Percentiles rank a stretch among this genome's conserved stretches.
Conservation (phyloP, 176 grass and related monocot genomes). For the Musa acuminata region DNA sequence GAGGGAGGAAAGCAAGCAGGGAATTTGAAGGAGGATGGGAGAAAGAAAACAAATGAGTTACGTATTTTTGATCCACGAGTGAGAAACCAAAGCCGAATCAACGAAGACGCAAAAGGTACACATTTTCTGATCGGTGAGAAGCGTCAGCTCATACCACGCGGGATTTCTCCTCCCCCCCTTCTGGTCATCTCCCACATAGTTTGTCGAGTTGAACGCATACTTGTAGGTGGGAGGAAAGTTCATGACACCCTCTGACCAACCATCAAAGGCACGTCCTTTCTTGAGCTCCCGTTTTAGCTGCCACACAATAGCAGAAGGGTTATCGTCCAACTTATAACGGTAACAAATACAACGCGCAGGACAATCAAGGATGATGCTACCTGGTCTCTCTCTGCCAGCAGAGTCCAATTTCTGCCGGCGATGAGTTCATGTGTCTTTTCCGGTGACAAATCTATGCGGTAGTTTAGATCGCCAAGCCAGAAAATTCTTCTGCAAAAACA, state of each 20-base stretch:
- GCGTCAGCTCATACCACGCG: conserved; percentile 51
- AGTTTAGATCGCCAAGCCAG: conserved; percentile 94
- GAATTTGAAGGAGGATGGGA: not conserved
- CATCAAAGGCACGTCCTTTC: conserved; percentile 62
- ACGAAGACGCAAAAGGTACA: too few relatives aligned
- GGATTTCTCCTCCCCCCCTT: conserved; percentile 58
- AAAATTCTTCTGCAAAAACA: conserved; percentile 55
- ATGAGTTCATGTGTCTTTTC: conserved; percentile 51
- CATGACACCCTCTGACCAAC: conserved; percentile 72
- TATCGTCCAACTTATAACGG: not conserved
- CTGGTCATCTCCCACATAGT: conserved; percentile 62
- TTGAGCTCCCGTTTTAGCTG: conserved; percentile 73
- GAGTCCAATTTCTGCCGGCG: conserved; percentile 31
- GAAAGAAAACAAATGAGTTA: not conserved
- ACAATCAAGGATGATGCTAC: conserved; percentile 18
- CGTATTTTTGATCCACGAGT: not conserved
- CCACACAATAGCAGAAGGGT: not conserved
- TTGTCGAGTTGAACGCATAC: conserved; percentile 47
- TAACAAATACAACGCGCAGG: too few relatives aligned
- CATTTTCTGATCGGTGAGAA: not conserved
- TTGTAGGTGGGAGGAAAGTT: conserved; percentile 92
- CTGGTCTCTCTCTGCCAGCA: conserved; percentile 67
- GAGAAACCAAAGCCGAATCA: too few relatives aligned
- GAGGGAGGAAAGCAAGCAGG: too few relatives aligned
- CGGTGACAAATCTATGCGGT: conserved; percentile 69